These are phyloP conservation scores for Ophiostoma montium DNA, from an alignment of 2,329 filamentous ascomycete genomes.

Conservation along the genomic window DNA sequence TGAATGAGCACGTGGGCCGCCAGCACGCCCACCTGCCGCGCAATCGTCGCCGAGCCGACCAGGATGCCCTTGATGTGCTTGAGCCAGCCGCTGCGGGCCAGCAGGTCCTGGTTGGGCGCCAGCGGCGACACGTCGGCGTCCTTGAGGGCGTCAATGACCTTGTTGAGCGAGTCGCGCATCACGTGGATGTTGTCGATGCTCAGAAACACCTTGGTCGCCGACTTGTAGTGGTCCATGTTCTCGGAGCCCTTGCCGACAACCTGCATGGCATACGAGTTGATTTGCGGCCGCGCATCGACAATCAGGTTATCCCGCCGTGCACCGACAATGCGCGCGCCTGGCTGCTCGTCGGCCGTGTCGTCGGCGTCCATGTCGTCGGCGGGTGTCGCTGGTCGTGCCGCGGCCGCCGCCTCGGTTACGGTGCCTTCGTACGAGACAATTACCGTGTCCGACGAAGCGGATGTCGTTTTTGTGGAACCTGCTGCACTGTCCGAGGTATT, in stretches of 20 bases:
- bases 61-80: constrained; percentile 77
- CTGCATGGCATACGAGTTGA: constrained; percentile 92
- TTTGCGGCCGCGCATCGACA: constrained; percentile 83
- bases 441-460: background rate
- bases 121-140: constrained; percentile 79
- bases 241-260: constrained; percentile 86
- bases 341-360: constrained; percentile 34
- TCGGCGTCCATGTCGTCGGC: constrained; percentile 23
- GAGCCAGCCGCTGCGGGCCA: constrained; percentile 79
- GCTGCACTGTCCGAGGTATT: background rate
- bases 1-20: constrained; percentile 95
- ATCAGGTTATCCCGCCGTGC: constrained; percentile 91
- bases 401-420: background rate
- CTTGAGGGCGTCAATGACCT: constrained; percentile 78
- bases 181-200: constrained; percentile 98
- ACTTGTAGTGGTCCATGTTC: constrained; percentile 95
- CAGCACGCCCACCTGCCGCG: constrained; percentile 74
- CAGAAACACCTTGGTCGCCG: constrained; percentile 79
- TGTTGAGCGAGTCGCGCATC: constrained; percentile 83
- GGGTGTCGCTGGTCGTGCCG: constrained; percentile 32
- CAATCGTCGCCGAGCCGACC: constrained; percentile 72
- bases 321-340: constrained; percentile 54
- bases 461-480: constrained; percentile 7
- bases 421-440: constrained; percentile 4
- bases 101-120: constrained; percentile 64